Conservation (phyloP, 768 basidiomycete genomes). For the Hydnomerulius pinastri region DNA sequence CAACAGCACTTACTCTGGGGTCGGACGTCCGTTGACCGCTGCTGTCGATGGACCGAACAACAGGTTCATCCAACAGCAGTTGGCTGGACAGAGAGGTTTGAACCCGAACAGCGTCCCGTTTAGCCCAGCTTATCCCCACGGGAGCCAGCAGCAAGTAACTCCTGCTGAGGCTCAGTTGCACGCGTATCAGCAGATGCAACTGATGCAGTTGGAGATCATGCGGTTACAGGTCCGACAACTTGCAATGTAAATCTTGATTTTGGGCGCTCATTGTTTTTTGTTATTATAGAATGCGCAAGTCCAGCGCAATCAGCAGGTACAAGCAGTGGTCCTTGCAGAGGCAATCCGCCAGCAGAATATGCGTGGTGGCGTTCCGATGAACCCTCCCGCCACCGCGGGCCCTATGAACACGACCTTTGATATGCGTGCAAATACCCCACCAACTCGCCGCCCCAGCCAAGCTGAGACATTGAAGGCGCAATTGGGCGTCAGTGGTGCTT, state of each 20-base stretch:
- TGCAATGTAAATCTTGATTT: conserved; percentile 1
- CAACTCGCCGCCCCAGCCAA: conserved; percentile 69
- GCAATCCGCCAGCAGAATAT: conserved; percentile 53
- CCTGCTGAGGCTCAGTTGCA: conserved; percentile 53
- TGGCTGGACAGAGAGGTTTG: conserved; percentile 50
- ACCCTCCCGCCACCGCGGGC: conserved; percentile 73
- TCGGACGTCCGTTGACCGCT: conserved; percentile 63
- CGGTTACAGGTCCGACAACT: conserved; percentile 77
- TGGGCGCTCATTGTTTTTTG: conserved; percentile 10
- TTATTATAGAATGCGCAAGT: conserved; percentile 59
- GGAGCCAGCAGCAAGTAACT: conserved; percentile 39
- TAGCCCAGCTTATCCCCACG: conserved; percentile 42
- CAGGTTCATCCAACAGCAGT: conserved; percentile 66
- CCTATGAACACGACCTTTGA: conserved; percentile 67
- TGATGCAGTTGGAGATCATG: conserved; percentile 83
- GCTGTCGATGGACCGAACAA: conserved; percentile 70
- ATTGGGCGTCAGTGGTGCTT: conserved; percentile 41
- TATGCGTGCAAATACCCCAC: conserved; percentile 55
- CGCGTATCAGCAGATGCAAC: conserved; percentile 72
- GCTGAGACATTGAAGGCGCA: conserved; percentile 66
- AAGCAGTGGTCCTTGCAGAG: conserved; percentile 68
- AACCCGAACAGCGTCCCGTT: conserved; percentile 54
- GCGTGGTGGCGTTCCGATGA: conserved; percentile 27
- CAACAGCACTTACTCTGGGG: conserved; percentile 20
- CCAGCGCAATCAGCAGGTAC: conserved; percentile 61